Base-by-base conservation (phyloP, 1,139 yeast genomes). In the Debaryomyces sp. region DNA sequence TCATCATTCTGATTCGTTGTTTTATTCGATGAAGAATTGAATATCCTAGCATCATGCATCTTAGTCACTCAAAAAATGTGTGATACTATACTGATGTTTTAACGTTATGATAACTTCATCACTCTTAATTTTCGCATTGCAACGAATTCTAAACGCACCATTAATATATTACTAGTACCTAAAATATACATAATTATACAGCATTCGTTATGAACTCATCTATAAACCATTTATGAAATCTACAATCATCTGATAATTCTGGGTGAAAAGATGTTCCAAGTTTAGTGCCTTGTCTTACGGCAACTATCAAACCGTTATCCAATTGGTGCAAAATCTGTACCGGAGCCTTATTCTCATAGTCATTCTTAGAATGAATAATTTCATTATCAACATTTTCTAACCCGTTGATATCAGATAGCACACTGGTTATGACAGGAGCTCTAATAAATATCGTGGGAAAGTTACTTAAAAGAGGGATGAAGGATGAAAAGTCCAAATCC, bases 261-360 rank as follows among this genome's bases (percentile, higher is more conserved):
- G 96, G 96, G 62, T 89, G 96, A 66, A 89, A 89, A 2, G 91
- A 83, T 0, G 94, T 88, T 1, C 92, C 95, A 45, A 88, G 65
- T 34, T 81, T 72, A 45, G 75, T 76, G 0, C 87, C 89, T 62
- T 88, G 92, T 58, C 81, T 73, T 3, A 87, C 92, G 0, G 94
- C 95, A 4, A 88, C 95, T 32, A 87, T 77, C 47, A 78, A 61
- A 0, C 77, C 73, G 42, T 62, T 57, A 4, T 70, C 64, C 45
- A 81, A 63, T 10, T 66, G 62, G 48, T 75, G 73, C 41, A 83
- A 64, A 1, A 81, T 63, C 53, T 80, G 69, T 1, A 81, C 80
- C 1, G 72, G 68, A 3, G 59, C 55, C 3, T 50, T 41, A 52
- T 73, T 70, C 15, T 39, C 40, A 51, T 70, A 68, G 23, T 53